Evolutionary conservation across 257 asterid species (phyloP), one percentile per base, ranked within the genome.

Genomic region (Solanum bulbocastanum): DNA sequence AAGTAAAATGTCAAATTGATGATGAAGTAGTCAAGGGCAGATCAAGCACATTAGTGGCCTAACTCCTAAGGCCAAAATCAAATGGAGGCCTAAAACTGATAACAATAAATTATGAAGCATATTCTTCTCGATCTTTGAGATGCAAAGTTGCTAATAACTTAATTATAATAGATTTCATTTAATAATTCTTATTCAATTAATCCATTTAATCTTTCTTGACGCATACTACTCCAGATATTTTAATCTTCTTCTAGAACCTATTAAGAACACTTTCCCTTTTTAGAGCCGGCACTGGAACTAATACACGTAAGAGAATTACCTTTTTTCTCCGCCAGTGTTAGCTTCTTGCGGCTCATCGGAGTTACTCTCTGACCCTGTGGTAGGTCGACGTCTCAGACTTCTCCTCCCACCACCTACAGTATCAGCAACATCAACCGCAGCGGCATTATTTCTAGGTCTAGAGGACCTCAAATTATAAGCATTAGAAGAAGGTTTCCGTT

Each of bases 321-420:
- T 94, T 90, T 94, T 93, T 78, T 95, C 92, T 4, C 98, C 98
- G n/a, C 98, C 96, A 32, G 98, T 91, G 71, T 93, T 91, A 87
- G 91, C 94, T 90, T 92, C 96, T 91, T 93, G 96, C 27, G 96
- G 96, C 86, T 94, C 91, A 91, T 93, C 98, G 32, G 97, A 90
- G 87, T 96, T 95, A 83, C 92, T 90, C 86, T 88, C 94, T 18
- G 93, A 89, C 42, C 89, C 94, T 71, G 84, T 92, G 10, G 87
- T 93, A 14, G 91, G 86, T 85, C 81, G 90, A 89, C 90, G 92
- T 89, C 90, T 93, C 90, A 95, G 92, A 94, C 87, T 78, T n/a
- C 86, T 83, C 86, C 90, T 32, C 20, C 82, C 90, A n/a, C 87
- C 89, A 56, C 90, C 62, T 39, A 79, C 62, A 52, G 88, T 73